Evolutionary conservation across 306 rosid species (phyloP), one percentile per base, ranked within the genome.

Genomic region (Cucumis cinereus): DNA sequence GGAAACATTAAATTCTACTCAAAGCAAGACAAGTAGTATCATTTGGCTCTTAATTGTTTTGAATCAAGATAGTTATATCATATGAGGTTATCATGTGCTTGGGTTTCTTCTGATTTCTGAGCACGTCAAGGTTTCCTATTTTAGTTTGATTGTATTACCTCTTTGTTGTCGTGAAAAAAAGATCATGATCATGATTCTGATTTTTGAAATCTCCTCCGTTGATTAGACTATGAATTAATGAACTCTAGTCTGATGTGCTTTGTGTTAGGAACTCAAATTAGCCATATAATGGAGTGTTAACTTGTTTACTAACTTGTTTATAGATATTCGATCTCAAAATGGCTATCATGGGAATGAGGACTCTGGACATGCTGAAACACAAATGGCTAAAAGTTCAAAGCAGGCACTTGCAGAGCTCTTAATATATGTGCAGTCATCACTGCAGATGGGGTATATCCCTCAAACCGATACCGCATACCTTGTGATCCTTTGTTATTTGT

Each of bases 361-460:
- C 71, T 87, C 84, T 77, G 83, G 83, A 78, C 83, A 89, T 19
- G 76, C 80, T 77, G 93, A 94, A 36, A 5, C 82, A 43, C 93
- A 82, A 56, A 81, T 76, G 75, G 84, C 84, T 53, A 85, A 71
- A 83, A 69, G 82, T 33, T 80, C 89, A 64, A 90, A 90, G 87
- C 91, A 92, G 70, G 89, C 91, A 72, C 76, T 92, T 78, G 74
- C 81, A 16, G 92, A 83, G 79, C 93, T 95, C 80, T 85, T 85
- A 12, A 84, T 83, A 60, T 68, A 84, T 81, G 90, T 85, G 63
- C 88, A 86, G 56, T 89, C 86, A 9, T 86, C 87, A 81, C 75
- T 91, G 75, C 82, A 77, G 8, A 30, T 82, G 64, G 89, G 97
- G 96, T 90, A 61, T 73, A 82, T 57, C 78, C 80, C 76, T 75